Conservation (phyloP, 768 basidiomycete species). For the Amanita molliuscula region DNA sequence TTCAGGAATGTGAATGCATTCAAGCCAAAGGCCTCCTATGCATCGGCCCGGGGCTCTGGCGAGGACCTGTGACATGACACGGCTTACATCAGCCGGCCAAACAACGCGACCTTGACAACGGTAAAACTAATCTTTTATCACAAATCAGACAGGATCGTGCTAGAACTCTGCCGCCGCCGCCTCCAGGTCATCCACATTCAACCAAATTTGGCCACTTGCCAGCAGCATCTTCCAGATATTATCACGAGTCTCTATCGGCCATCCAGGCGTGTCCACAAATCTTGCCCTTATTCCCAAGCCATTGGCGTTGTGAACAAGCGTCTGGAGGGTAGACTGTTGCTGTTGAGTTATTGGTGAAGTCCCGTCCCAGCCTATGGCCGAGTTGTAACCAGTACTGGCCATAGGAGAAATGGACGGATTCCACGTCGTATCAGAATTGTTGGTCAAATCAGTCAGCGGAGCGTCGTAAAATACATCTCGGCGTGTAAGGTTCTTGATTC, state of each 20-base stretch:
- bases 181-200: slow-evolving; percentile 41
- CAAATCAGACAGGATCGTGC: too few species aligned
- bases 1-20: too few species aligned
- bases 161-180: slow-evolving; percentile 28
- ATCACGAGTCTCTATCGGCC: slow-evolving; percentile 32
- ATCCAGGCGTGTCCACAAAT: slow-evolving; percentile 44
- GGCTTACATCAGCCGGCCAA: too few species aligned
- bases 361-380: slow-evolving; percentile 37
- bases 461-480: slow-evolving; percentile 45
- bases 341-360: slow-evolving; percentile 29
- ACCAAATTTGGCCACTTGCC: slow-evolving; percentile 36
- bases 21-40: too few species aligned
- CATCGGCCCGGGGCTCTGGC: too few species aligned
- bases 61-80: too few species aligned
- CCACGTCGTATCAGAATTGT: slow-evolving; percentile 23
- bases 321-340: slow-evolving; percentile 26
- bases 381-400: slow-evolving; percentile 37
- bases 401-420: slow-evolving; percentile 32
- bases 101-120: too few species aligned
- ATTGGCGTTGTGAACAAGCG: slow-evolving; percentile 34
- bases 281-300: slow-evolving; percentile 33
- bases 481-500: slow-evolving; percentile 30
- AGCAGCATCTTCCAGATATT: slow-evolving; percentile 33
- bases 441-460: slow-evolving; percentile 29
- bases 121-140: too few species aligned